Conservation (phyloP, 306 rosid genomes). For the Gleditsia sinensis region DNA sequence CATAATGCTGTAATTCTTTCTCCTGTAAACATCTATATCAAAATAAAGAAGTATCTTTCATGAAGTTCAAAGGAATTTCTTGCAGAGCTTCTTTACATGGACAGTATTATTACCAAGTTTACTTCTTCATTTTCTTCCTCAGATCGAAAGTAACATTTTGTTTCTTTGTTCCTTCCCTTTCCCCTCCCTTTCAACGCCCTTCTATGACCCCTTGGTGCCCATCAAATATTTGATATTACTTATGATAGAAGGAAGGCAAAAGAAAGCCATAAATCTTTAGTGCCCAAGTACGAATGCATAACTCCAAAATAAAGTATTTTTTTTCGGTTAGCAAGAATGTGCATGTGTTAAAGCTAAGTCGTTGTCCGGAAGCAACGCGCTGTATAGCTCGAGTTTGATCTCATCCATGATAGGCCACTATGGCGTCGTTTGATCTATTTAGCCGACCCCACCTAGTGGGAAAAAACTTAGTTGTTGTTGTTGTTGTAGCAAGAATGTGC, state of each 20-base stretch:
- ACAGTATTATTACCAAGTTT: neutral
- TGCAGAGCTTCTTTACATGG: neutral
- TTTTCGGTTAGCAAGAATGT: neutral
- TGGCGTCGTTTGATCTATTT: too few species aligned
- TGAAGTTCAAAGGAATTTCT: neutral
- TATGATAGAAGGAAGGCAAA: neutral
- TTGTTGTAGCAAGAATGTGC: conserved; percentile 5
- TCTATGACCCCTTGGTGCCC: neutral
- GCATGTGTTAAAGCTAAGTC: too few species aligned
- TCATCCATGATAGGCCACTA: too few species aligned
- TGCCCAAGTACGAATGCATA: neutral
- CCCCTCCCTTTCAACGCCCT: neutral
- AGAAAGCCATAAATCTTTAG: neutral
- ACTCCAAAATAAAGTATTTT: neutral
- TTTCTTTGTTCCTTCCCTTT: too few species aligned
- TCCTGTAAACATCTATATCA: neutral
- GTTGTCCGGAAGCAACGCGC: too few species aligned
- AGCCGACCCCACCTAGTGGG: too few species aligned
- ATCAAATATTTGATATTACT: neutral
- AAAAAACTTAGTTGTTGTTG: too few species aligned
- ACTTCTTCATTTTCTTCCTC: neutral
- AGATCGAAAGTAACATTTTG: neutral
- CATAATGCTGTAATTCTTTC: neutral
- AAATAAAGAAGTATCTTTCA: neutral
- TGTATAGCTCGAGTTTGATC: too few species aligned